phyloP scores from a whole-genome alignment of 116 monocot genomes.

The Thalassia testudinum region DNA sequence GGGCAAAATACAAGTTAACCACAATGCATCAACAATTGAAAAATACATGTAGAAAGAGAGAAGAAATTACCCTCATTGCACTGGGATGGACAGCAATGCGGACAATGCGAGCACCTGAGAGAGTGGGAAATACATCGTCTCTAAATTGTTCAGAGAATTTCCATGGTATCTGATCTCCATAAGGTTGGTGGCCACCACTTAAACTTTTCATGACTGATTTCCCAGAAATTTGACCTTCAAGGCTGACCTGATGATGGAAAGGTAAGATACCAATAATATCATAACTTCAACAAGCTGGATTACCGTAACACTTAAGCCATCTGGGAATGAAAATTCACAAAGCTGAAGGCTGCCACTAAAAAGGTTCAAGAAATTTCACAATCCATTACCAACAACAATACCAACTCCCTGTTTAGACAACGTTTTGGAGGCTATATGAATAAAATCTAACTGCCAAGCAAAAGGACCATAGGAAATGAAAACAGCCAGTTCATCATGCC shows the following conservation, averaged over 20 bases:
- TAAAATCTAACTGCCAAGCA: too few species aligned
- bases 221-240: conserved; percentile 87
- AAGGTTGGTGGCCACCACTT: conserved; percentile 60
- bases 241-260: conserved; percentile 41
- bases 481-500: too few species aligned
- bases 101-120: conserved; percentile 91
- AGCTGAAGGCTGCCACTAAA: too few species aligned
- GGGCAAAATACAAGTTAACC: neutral
- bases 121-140: conserved; percentile 73
- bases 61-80: conserved; percentile 61
- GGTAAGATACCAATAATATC: too few species aligned
- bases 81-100: conserved; percentile 94
- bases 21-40: neutral
- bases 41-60: neutral
- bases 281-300: too few species aligned
- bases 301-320: too few species aligned
- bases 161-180: conserved; percentile 94
- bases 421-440: too few species aligned
- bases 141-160: conserved; percentile 92
- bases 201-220: conserved; percentile 75
- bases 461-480: too few species aligned
- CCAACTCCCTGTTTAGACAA: too few species aligned
- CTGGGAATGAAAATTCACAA: too few species aligned
- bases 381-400: too few species aligned
- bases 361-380: too few species aligned